Conservation (phyloP, 2,329 filamentous ascomycete genomes). For the Didymella segeticola region DNA sequence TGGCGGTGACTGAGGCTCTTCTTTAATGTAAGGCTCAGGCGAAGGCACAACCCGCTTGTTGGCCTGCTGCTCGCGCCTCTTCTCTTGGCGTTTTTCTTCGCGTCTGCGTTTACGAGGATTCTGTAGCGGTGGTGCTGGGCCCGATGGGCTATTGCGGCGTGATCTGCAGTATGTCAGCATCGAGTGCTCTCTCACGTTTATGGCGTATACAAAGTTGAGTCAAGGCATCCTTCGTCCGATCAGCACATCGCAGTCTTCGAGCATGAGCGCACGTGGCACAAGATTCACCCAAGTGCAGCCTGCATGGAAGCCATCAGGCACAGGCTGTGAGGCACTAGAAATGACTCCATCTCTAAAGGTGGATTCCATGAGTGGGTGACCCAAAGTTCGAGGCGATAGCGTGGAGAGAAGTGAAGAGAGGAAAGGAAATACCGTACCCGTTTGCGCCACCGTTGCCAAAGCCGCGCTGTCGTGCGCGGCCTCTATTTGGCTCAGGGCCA, state of each 20-base stretch:
- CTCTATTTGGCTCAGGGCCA: conserved; percentile 34
- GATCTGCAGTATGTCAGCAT: conserved; percentile 25
- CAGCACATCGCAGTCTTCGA: no score
- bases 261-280: background rate
- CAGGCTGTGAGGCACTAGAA: background rate
- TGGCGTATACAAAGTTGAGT: background rate
- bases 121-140: conserved; percentile 50
- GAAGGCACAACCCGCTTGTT: conserved; percentile 42
- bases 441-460: conserved; percentile 30
- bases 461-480: conserved; percentile 33
- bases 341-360: background rate
- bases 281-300: background rate
- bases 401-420: conserved; percentile 25
- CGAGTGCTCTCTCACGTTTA: background rate
- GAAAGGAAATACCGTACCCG: conserved; percentile 37
- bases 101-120: conserved; percentile 61
- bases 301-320: background rate
- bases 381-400: background rate
- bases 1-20: conserved; percentile 68
- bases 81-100: conserved; percentile 47
- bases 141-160: conserved; percentile 55
- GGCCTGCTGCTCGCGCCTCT: conserved; percentile 47
- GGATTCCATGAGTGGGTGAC: background rate
- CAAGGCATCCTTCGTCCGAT: background rate
- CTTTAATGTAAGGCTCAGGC: conserved; percentile 64